Conservation (phyloP, 2,329 filamentous ascomycete species). For the Dactylellina leptospora region DNA sequence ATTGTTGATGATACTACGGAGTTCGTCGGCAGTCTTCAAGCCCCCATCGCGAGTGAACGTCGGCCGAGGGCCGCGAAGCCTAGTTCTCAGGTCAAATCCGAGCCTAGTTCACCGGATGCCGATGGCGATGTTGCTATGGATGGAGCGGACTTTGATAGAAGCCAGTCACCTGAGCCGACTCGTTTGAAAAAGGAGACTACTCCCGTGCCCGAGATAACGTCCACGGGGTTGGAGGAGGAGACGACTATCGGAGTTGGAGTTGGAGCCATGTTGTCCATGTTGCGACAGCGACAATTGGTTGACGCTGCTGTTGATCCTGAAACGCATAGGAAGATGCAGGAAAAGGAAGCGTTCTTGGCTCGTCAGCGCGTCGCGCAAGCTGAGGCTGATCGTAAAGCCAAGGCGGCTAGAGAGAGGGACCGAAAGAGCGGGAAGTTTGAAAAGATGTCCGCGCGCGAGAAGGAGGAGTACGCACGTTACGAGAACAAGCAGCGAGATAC, state of each 20-base stretch:
- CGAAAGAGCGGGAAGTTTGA: constrained; percentile 81
- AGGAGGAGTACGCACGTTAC: constrained; percentile 83
- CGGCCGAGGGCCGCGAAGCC: constrained; percentile 58
- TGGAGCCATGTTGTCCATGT: constrained; percentile 80
- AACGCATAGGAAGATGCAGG: constrained; percentile 66
- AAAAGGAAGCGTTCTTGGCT: constrained; percentile 79
- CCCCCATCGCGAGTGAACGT: constrained; percentile 69
- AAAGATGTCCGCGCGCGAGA: constrained; percentile 78
- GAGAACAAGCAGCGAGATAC: constrained; percentile 90
- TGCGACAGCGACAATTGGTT: constrained; percentile 85
- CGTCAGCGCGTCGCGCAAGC: constrained; percentile 80
- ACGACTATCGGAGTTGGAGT: constrained; percentile 79
- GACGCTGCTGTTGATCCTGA: constrained; percentile 70
- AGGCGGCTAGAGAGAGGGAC: constrained; percentile 85
- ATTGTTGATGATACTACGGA: constrained; percentile 97
- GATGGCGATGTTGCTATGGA: constrained; percentile 67
- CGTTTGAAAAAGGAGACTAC: constrained; percentile 62
- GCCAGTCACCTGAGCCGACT: constrained; percentile 61
- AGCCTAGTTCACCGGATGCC: constrained; percentile 62
- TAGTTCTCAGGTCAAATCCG: constrained; percentile 51
- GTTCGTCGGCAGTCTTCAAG: constrained; percentile 86
- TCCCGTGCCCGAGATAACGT: constrained; percentile 66
- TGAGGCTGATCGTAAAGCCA: constrained; percentile 81
- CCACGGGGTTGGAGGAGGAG: constrained; percentile 84
- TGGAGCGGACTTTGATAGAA: constrained; percentile 64